These are phyloP conservation scores for Cordyceps fumosorosea DNA, from an alignment of 2,329 filamentous ascomycete species.

Conservation along the genomic window DNA sequence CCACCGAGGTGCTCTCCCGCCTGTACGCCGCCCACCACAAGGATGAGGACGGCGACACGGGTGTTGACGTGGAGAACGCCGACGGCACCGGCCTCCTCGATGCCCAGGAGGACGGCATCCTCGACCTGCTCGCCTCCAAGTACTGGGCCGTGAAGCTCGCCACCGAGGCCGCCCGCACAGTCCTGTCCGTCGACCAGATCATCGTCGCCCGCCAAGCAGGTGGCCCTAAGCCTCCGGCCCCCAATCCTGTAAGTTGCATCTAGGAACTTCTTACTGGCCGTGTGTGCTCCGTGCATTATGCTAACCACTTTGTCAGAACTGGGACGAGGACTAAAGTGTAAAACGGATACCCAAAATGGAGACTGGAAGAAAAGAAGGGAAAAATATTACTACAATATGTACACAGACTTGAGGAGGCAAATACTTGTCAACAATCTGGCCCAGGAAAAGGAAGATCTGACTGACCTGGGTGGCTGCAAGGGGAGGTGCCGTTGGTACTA, in stretches of 20 bases:
- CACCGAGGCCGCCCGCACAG: constrained; percentile 87
- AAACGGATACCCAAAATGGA: constrained; percentile 12
- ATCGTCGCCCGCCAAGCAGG: constrained; percentile 97
- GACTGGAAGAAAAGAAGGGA: neutral
- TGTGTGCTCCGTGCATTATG: neutral
- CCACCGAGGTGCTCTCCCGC: constrained; percentile 89
- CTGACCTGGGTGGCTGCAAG: neutral
- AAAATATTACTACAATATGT: neutral
- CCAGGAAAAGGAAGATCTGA: neutral
- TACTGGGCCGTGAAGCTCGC: constrained; percentile 96
- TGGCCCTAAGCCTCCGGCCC: constrained; percentile 91
- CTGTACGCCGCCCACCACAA: constrained; percentile 92
- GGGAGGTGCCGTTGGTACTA: constrained; percentile 4
- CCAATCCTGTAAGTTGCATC: constrained; percentile 58
- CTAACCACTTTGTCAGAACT: constrained; percentile 38
- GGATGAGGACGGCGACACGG: constrained; percentile 80
- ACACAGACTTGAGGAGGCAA: constrained; percentile 5
- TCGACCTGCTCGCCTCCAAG: constrained; percentile 89
- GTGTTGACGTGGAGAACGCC: constrained; percentile 89
- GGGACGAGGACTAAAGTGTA: constrained; percentile 51
- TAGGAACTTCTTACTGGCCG: neutral
- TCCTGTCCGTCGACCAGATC: constrained; percentile 96
- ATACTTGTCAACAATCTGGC: neutral
- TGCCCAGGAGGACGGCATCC: constrained; percentile 78
- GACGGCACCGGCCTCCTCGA: constrained; percentile 77